Evolutionary conservation across 257 asterid genomes (phyloP).

Genomic region (Perilla frutescens): DNA sequence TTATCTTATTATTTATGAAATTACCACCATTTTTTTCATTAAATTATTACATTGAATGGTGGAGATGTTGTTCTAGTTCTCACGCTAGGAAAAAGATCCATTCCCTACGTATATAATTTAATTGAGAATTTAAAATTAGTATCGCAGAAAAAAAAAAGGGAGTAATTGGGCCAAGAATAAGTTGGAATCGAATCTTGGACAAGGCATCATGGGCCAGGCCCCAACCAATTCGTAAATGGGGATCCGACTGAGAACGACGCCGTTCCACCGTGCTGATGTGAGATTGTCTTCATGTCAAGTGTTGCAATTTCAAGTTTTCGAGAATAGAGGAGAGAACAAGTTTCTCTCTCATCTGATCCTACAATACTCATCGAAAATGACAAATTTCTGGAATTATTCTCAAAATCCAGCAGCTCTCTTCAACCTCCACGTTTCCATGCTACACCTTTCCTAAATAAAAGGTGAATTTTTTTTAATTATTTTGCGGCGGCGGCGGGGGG

Average conservation of each 20-base stretch:
- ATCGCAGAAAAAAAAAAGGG: too few relatives aligned
- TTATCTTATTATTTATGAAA: too few relatives aligned
- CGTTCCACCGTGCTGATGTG: conserved; percentile 19
- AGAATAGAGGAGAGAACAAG: conserved; percentile 12
- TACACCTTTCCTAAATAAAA: conserved; percentile 16
- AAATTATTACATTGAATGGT: too few relatives aligned
- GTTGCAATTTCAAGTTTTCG: conserved; percentile 1
- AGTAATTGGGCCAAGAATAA: too few relatives aligned
- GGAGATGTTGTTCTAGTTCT: too few relatives aligned
- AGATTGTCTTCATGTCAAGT: background rate
- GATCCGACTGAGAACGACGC: conserved; percentile 19
- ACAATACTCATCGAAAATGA: conserved; percentile 19
- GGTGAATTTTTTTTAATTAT: conserved; percentile 3
- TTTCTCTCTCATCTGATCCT: conserved; percentile 42
- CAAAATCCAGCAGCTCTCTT: conserved; percentile 24
- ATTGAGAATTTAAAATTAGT: too few relatives aligned
- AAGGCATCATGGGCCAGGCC: too few relatives aligned
- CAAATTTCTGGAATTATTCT: conserved; percentile 29
- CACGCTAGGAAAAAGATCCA: too few relatives aligned
- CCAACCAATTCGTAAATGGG: too few relatives aligned
- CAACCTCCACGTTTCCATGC: conserved; percentile 35
- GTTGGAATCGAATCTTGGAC: too few relatives aligned
- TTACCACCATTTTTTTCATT: too few relatives aligned
- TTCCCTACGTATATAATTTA: too few relatives aligned
- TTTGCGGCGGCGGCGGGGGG: conserved; percentile 5